Conservation (phyloP, 805 yeast species). For the Osmozyma mogii region DNA sequence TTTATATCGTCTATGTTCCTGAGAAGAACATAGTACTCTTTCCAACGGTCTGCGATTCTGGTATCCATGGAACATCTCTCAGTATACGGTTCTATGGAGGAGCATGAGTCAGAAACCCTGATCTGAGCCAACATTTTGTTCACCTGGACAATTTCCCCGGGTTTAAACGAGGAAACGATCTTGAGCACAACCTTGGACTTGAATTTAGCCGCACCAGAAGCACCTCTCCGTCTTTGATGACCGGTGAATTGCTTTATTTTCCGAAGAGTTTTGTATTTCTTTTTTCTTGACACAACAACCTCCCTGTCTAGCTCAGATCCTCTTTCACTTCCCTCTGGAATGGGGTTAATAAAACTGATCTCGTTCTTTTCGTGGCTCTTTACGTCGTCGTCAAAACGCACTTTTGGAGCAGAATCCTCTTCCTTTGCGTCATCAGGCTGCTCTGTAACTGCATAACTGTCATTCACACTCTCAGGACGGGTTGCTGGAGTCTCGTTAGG, state of each 20-base stretch:
- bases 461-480: no score
- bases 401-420: no score
- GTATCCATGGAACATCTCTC: conserved; percentile 48
- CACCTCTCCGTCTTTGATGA: conserved; percentile 18
- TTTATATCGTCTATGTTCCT: conserved; percentile 47
- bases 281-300: conserved; percentile 9
- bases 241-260: conserved; percentile 18
- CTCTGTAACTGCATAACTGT: no score
- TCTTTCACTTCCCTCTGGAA: conserved; percentile 14
- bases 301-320: conserved; percentile 5
- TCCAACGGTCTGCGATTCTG: conserved; percentile 65
- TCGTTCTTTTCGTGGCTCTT: no score
- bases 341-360: conserved; percentile 15
- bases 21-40: conserved; percentile 67
- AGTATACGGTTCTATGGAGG: conserved; percentile 19
- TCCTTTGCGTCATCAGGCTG: no score
- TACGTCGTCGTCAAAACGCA: no score
- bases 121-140: conserved; percentile 66
- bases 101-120: conserved; percentile 28
- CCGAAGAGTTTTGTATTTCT: conserved; percentile 10
- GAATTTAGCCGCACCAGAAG: conserved; percentile 11
- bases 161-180: conserved; percentile 24
- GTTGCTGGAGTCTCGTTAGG: no score
- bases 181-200: conserved; percentile 13
- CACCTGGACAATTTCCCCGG: conserved; percentile 58